These are phyloP conservation scores for Diversispora epigaea DNA, from an alignment of 192 early-diverging fungal species.

Conservation along the genomic window DNA sequence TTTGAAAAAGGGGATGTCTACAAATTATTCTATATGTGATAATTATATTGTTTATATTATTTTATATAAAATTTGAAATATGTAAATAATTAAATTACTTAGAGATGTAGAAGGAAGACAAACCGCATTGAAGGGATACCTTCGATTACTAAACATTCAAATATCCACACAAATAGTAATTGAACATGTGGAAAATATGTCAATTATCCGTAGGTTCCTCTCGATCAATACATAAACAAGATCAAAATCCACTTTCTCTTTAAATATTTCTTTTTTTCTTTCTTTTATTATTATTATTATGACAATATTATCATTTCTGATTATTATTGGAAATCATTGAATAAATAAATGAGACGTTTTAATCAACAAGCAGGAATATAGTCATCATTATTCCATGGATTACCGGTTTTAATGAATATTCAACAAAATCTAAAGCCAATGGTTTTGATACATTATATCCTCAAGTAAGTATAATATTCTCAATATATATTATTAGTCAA, in stretches of 20 bases:
- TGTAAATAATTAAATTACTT: background rate
- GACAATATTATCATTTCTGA: background rate
- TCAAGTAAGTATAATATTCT: constrained; percentile 40
- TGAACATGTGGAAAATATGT: constrained; percentile 22
- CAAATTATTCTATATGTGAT: constrained; percentile 42
- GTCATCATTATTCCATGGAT: constrained; percentile 51
- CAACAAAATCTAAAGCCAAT: constrained; percentile 38
- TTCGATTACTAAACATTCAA: constrained; percentile 50
- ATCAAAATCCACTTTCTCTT: constrained; percentile 27
- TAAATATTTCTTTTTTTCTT: constrained; percentile 33
- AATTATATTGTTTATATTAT: background rate
- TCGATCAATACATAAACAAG: background rate
- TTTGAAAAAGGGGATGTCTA: constrained; percentile 68
- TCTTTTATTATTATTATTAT: too few relatives aligned
- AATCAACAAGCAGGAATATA: constrained; percentile 68
- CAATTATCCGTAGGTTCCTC: constrained; percentile 12
- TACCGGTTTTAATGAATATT: constrained; percentile 48
- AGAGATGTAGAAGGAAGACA: constrained; percentile 60
- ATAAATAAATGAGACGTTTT: constrained; percentile 49
- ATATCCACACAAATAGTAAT: constrained; percentile 30
- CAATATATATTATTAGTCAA: background rate
- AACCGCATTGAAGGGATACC: constrained; percentile 61
- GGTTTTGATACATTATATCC: constrained; percentile 52
- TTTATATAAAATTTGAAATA: constrained; percentile 13
- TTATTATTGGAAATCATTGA: too few relatives aligned